These are phyloP conservation scores for Aspergillus campestris DNA, from an alignment of 495 filamentous ascomycete species.

Conservation along the genomic window DNA sequence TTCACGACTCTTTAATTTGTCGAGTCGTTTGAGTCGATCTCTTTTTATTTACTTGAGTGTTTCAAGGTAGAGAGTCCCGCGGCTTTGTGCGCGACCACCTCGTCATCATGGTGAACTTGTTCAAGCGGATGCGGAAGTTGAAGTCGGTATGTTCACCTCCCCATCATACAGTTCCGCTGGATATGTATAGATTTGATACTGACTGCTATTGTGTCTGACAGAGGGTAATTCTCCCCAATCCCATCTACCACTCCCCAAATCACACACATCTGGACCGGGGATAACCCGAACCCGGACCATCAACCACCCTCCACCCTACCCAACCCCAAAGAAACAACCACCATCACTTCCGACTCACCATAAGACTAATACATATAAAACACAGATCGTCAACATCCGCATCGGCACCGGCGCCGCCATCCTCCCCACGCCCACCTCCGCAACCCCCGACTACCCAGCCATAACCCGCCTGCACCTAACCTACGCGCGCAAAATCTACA, in stretches of 20 bases:
- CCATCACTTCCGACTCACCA: neutral
- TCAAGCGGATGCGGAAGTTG: conserved; percentile 71
- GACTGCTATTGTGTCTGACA: conserved; percentile 8
- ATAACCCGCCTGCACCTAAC: conserved; percentile 78
- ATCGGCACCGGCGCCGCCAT: conserved; percentile 74
- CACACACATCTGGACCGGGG: neutral
- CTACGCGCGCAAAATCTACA: conserved; percentile 54
- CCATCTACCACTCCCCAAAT: conserved; percentile 8
- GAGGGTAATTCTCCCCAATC: conserved; percentile 24
- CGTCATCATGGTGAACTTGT: conserved; percentile 63
- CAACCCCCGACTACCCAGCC: conserved; percentile 43
- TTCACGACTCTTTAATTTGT: neutral
- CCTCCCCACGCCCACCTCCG: conserved; percentile 47
- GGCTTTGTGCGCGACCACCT: conserved; percentile 12
- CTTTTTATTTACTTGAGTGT: too few relatives aligned
- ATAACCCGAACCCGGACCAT: too few relatives aligned
- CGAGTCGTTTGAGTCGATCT: neutral
- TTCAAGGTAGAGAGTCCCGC: too few relatives aligned
- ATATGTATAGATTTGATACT: conserved; percentile 2
- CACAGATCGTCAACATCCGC: conserved; percentile 60
- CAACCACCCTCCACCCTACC: neutral
- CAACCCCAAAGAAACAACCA: neutral
- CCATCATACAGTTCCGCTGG: neutral
- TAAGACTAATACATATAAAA: conserved; percentile 4
- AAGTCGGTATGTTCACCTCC: conserved; percentile 52